These are phyloP conservation scores for Eleusine coracana DNA, from an alignment of 176 grass and related monocot species.

Conservation along the genomic window DNA sequence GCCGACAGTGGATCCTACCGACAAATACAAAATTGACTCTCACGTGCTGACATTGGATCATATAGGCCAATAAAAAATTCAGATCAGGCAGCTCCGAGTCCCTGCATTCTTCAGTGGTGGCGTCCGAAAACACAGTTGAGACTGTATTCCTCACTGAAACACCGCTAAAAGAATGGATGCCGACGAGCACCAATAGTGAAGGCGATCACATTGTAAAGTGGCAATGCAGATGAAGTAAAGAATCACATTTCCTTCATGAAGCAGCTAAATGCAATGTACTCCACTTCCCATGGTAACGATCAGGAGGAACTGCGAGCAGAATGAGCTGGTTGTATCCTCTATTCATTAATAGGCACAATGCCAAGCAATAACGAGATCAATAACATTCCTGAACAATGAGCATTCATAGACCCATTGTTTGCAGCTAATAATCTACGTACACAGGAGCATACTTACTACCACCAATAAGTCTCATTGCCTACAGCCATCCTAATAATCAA, in stretches of 20 bases:
- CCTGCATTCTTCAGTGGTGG: neutral
- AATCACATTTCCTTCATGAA: neutral
- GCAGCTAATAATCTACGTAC: conserved; percentile 20
- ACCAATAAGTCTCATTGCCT: neutral
- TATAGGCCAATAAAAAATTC: neutral
- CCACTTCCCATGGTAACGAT: no score
- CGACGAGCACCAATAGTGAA: no score
- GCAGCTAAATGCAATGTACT: neutral
- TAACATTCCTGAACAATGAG: neutral
- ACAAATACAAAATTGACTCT: neutral
- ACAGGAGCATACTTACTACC: neutral
- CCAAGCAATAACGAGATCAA: neutral
- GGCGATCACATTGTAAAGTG: neutral
- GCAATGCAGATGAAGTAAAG: neutral
- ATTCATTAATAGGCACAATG: conserved; percentile 1
- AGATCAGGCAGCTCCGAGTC: neutral
- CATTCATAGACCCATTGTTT: conserved; percentile 27
- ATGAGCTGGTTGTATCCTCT: neutral
- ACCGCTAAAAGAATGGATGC: neutral
- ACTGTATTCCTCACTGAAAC: no score
- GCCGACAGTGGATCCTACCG: neutral
- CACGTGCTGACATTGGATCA: neutral
- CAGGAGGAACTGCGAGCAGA: neutral
- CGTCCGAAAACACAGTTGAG: neutral
- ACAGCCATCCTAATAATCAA: neutral